A percentile compares a stretch with the other conserved stretches of the same genome.
These are phyloP conservation scores for Amoeboaphelidium protococcarum DNA, from an alignment of 371 early-diverging fungal genomes.

Conservation along the genomic window DNA sequence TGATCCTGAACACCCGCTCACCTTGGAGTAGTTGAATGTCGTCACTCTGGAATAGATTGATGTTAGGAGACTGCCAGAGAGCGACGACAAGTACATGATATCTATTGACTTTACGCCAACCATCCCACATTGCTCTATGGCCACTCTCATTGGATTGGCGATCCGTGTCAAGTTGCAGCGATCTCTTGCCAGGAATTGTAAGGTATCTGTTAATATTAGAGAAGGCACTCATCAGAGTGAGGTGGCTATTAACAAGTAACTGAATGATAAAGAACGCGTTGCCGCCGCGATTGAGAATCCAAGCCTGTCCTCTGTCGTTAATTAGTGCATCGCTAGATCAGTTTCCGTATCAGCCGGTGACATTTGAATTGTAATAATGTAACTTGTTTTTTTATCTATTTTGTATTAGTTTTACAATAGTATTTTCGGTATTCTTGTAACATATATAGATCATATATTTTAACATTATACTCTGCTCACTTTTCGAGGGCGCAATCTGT, in stretches of 20 bases:
- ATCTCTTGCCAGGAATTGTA: conserved; percentile 63
- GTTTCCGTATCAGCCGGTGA: too few species aligned
- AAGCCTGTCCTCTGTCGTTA: conserved; percentile 73
- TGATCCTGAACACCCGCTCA: conserved; percentile 90
- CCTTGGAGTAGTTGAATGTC: conserved; percentile 82
- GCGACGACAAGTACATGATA: conserved; percentile 7
- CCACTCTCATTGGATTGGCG: conserved; percentile 92
- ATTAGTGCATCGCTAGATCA: conserved; percentile 35
- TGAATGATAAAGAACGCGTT: conserved; percentile 98
- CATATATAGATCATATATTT: too few species aligned
- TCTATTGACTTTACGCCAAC: conserved; percentile 81
- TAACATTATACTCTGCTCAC: too few species aligned
- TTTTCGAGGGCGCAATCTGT: too few species aligned
- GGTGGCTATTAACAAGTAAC: conserved; percentile 78
- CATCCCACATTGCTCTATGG: conserved; percentile 99
- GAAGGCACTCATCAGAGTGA: conserved; percentile 91
- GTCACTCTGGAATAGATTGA: conserved; percentile 53
- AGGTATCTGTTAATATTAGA: conserved; percentile 44
- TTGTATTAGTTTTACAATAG: too few species aligned
- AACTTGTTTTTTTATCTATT: too few species aligned
- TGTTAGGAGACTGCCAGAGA: conserved; percentile 27
- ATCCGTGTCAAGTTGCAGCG: conserved; percentile 74
- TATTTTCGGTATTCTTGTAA: too few species aligned
- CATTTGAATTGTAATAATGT: too few species aligned
- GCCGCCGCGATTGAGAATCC: conserved; percentile 94